Evolutionary conservation across 768 basidiomycete genomes (phyloP), one percentile per base, ranked within the genome.

Genomic region (Pleurotus giganteus): DNA sequence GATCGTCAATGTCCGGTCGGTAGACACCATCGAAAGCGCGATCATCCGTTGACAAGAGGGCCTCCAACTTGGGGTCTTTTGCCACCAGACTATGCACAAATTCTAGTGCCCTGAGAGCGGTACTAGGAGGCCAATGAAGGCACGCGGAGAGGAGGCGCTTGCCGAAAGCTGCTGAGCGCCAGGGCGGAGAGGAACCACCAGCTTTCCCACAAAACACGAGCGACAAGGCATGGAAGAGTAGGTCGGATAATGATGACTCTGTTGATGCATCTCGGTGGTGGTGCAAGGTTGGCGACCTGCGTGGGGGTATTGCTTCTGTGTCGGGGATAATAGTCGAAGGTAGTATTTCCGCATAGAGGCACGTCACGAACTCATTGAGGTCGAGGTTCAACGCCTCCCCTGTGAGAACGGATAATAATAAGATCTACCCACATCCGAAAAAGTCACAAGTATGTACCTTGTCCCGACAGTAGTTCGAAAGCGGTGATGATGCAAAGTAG

Each of bases 351-450:
- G 83, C 76, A 74, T 96, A 98, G 7, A 99, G 80, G 23, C 83
- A 81, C 49, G 85, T 81, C 67, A 92, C 80, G 66, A 98, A 98
- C 63, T 94, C 96, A 63, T 75, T 79, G 53, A 98, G 80, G 77
- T 98, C 97, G 65, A 99, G 91, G 64, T 94, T 94, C 61, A 99
- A 79, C n/a, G 96, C 92, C 74, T 99, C 97, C 56, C 94, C 94
- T 96, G 66, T 54, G 57, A 55, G 55, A 53, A 53, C 50, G 15
- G 49, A 61, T 42, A 54, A 54, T 61, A 23, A 54, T 56, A 5
- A 47, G 31, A 39, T 44, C n/a, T n/a, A 32, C 34, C 26, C 47
- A 54, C 15, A 34, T 32, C 28, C 7, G 26, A 34, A 4, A 44
- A 52, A 41, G 13, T 37, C n/a, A 37, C 23, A 23, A 47, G 44